These are phyloP conservation scores for Diplodia scrobiculata DNA, from an alignment of 2,329 filamentous ascomycete genomes.

Conservation along the genomic window DNA sequence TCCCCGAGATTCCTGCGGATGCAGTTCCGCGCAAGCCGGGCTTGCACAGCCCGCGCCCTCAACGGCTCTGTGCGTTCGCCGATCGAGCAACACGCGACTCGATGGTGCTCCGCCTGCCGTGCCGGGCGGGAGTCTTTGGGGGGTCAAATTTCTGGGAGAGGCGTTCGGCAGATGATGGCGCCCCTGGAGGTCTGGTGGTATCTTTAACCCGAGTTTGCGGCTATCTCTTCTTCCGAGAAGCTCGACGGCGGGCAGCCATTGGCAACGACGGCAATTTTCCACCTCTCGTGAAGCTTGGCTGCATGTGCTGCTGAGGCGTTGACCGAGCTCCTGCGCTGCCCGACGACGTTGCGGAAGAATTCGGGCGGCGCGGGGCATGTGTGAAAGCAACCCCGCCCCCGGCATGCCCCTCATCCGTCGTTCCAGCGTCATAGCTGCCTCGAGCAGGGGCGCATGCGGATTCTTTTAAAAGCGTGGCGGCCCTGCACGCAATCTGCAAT, in stretches of 20 bases:
- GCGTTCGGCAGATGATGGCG: not conserved
- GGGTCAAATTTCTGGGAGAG: slow-evolving; percentile 1
- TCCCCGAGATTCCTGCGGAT: slow-evolving; percentile 3
- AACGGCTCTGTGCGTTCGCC: not conserved
- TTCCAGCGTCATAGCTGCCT: slow-evolving; percentile 20
- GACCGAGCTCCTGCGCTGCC: slow-evolving; percentile 13
- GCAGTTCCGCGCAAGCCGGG: not conserved
- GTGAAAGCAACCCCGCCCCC: slow-evolving; percentile 17
- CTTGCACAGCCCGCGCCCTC: not conserved
- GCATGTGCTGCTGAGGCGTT: slow-evolving; percentile 8
- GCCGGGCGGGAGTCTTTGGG: slow-evolving; percentile 3
- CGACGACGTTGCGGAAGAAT: slow-evolving; percentile 21
- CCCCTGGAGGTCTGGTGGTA: not conserved
- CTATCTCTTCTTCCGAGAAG: slow-evolving; percentile 17
- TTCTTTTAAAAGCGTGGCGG: slow-evolving; percentile 1
- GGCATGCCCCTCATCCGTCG: slow-evolving; percentile 23
- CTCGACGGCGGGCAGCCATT: not conserved
- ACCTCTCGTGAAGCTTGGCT: slow-evolving; percentile 27
- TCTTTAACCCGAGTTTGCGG: slow-evolving; percentile 20
- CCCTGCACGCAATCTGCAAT: slow-evolving; percentile 10
- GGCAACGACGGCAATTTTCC: slow-evolving; percentile 15
- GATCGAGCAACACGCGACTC: not conserved
- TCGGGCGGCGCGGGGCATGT: slow-evolving; percentile 20
- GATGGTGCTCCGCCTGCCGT: not conserved
- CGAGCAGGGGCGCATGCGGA: not conserved